Evolutionary conservation across 495 filamentous ascomycete genomes (phyloP), one percentile per base, ranked within the genome.

Genomic region (Aspergillus taichungensis): DNA sequence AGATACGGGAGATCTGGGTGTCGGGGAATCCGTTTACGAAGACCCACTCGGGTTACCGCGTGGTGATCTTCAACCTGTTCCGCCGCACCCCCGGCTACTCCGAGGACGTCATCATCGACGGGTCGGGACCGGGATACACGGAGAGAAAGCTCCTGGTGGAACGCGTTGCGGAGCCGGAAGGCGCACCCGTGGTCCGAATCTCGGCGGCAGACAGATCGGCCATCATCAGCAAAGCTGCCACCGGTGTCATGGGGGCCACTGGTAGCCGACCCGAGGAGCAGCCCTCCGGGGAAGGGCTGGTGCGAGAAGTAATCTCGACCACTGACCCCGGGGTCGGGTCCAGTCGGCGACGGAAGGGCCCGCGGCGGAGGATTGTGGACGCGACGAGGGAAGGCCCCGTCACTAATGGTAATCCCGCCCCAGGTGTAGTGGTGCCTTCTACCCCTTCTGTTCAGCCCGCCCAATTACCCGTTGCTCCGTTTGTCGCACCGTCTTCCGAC

Each of bases 61-160:
- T 94, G 49, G 83, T 79, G 18, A 94, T 98, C 52, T 95, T 98
- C 77, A 97, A 97, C 56, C 76, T 95, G 1, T 98, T 98, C 72
- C 84, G 92, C 46, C 79, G 76, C n/a, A 88, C 88, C 0, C 88
- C 92, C 3, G 92, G 92, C 8, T 92, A 90, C 55, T 77, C 81
- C 0, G 86, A 94, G 52, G 94, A 98, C 61, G 83, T 97, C 47
- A 75, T 85, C 34, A 88, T 98, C 53, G 94, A 98, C 59, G 76
- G 80, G 1, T 81, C 80, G 18, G 82, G 83, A 4, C 92, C 92
- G 4, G 81, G 76, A 13, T 88, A 86, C 54, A 79, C 78, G 11
- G 92, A 98, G 64, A 80, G 82, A 52, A 85, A 85, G 41, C 87
- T 85, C 41, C 71, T 98, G 28, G 75, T 85, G n/a, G 92, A 96